These are phyloP conservation scores for Solanum corneliomulleri DNA, from an alignment of 257 asterid genomes.

Conservation along the genomic window DNA sequence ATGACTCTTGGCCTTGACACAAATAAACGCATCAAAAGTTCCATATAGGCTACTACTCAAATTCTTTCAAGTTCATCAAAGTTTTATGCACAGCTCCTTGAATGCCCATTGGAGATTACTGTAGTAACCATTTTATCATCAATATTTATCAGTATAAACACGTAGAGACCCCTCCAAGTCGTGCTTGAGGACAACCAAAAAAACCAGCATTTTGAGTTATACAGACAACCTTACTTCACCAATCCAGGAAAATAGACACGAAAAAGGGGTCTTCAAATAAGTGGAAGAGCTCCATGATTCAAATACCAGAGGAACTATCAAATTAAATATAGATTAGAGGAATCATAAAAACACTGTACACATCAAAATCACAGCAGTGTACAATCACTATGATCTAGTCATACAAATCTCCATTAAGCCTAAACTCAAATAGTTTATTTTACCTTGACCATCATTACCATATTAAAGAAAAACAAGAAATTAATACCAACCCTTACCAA, in stretches of 20 bases:
- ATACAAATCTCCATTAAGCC: neutral
- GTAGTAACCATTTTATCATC: neutral
- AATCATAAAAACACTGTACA: neutral
- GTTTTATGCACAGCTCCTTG: neutral
- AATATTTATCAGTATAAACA: neutral
- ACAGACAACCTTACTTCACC: neutral
- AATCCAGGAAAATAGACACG: neutral
- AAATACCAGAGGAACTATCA: neutral
- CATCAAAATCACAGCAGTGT: neutral
- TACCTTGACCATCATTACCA: neutral
- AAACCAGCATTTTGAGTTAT: neutral
- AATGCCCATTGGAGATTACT: neutral
- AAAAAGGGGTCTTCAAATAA: neutral
- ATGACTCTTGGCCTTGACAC: neutral
- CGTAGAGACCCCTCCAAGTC: neutral
- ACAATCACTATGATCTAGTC: neutral
- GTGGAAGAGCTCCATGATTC: neutral
- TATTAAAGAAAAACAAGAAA: neutral
- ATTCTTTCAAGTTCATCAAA: neutral
- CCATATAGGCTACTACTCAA: neutral
- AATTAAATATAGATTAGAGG: neutral
- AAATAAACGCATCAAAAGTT: neutral
- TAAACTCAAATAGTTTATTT: neutral
- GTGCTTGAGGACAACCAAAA: neutral
- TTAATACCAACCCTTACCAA: neutral